Evolutionary conservation across 257 asterid genomes (phyloP).

Genomic region (Fraxinus excelsior): DNA sequence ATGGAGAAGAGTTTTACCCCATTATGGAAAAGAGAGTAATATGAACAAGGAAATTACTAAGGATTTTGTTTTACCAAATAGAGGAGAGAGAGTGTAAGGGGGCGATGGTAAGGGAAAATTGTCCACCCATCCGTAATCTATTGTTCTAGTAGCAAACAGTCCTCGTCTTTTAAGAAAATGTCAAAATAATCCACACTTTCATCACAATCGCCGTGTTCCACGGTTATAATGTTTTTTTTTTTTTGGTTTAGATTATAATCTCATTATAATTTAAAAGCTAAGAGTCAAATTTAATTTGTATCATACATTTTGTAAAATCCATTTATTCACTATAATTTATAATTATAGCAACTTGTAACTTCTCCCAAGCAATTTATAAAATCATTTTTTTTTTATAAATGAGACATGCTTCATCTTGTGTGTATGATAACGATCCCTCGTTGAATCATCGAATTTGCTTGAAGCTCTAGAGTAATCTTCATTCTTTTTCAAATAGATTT

Average conservation of each 20-base stretch:
- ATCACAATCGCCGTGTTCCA: neutral
- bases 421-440: no score
- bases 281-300: no score
- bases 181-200: neutral
- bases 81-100: constrained; percentile 26
- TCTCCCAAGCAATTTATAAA: no score
- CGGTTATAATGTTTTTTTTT: neutral
- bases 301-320: no score
- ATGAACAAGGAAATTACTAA: neutral
- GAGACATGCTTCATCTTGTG: no score
- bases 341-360: no score
- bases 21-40: neutral
- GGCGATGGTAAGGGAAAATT: neutral
- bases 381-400: no score
- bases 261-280: no score
- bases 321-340: no score
- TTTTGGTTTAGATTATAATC: no score
- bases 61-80: constrained; percentile 32
- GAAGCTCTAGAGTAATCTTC: neutral
- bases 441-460: neutral
- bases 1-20: neutral
- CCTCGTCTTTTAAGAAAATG: neutral
- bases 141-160: neutral
- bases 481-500: neutral
- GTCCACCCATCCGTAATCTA: neutral